These are phyloP conservation scores for Candida mesenterica DNA, from an alignment of 1,139 yeast genomes.

Conservation along the genomic window DNA sequence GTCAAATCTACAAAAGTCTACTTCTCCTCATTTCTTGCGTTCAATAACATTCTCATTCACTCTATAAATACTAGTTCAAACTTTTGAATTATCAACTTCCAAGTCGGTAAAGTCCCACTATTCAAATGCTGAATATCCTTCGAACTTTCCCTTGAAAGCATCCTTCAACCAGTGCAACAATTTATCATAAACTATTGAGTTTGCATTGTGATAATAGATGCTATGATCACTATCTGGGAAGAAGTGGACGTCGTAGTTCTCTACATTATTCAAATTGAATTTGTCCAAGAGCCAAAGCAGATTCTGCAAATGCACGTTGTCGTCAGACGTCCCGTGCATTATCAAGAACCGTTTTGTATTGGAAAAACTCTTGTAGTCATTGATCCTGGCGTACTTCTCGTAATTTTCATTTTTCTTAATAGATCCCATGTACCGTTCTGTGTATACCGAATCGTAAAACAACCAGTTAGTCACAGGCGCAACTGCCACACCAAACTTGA, in stretches of 20 bases:
- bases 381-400: constrained; percentile 42
- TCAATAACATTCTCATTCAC: too few species aligned
- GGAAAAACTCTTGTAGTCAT: constrained; percentile 48
- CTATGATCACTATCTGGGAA: constrained; percentile 94
- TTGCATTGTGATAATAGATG: constrained; percentile 77
- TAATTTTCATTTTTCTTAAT: constrained; percentile 59
- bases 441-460: constrained; percentile 76
- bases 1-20: too few species aligned
- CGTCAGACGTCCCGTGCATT: constrained; percentile 97
- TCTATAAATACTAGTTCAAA: too few species aligned
- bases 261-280: constrained; percentile 58
- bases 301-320: constrained; percentile 92
- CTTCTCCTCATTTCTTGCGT: too few species aligned
- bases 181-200: constrained; percentile 70
- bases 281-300: constrained; percentile 72
- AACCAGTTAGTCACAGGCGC: constrained; percentile 89
- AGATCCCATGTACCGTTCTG: constrained; percentile 84
- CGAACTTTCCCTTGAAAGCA: constrained; percentile 62
- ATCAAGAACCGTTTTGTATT: constrained; percentile 61
- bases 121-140: constrained; percentile 7
- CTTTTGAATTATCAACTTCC: not conserved
- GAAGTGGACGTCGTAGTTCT: constrained; percentile 84
- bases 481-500: constrained; percentile 80
- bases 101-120: not conserved
- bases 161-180: constrained; percentile 64